Base-by-base conservation (phyloP, 2,329 filamentous ascomycete genomes). In the Trichoderma sp. region DNA sequence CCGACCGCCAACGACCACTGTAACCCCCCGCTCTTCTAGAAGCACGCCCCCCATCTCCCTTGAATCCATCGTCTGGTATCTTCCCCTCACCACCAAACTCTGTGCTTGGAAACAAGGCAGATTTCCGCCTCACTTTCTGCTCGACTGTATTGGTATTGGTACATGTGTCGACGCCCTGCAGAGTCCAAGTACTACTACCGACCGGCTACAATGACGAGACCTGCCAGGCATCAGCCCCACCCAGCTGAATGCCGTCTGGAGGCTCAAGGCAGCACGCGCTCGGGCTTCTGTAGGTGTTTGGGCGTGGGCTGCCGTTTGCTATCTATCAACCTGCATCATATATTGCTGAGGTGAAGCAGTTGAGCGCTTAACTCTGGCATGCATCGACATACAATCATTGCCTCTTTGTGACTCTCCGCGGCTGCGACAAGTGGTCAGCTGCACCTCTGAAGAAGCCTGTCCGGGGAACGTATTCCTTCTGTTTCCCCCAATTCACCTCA, bases 171-270 rank as follows among this genome's bases (percentile, higher is more conserved):
- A 39, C 47, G 67, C 67, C 67, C 63, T 55, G 59, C 58, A 63
- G 68, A 63, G 13, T 20, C 68, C 68, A 26, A 47, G 53, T 43
- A 68, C 28, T 17, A 34, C 47, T 59, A 59, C 65, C 57, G 57
- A 32, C 30, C 57, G 9, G 57, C 32, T n/a, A 59, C 57, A 34
- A 30, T 66, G 50, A 71, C 36, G 68, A 65, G 63, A 65, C 61
- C 13, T 59, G 61, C 68, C 61, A 66, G 68, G 68, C 68, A 71
- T 71, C 68, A 71, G 68, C 68, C 61, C 68, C 68, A 34, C 68
- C 30, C 34, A 71, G 68, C 68, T 71, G 68, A 71, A 71, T n/a
- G 23, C 30, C n/a, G 6, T 57, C 57, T 20, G 17, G 57, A 59
- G 57, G 57, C 57, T 59, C 57, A 59, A 59, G 57, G 57, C 57